phyloP scores from a whole-genome alignment of 1,139 yeast species.

The Yamadazyma buinensis region DNA sequence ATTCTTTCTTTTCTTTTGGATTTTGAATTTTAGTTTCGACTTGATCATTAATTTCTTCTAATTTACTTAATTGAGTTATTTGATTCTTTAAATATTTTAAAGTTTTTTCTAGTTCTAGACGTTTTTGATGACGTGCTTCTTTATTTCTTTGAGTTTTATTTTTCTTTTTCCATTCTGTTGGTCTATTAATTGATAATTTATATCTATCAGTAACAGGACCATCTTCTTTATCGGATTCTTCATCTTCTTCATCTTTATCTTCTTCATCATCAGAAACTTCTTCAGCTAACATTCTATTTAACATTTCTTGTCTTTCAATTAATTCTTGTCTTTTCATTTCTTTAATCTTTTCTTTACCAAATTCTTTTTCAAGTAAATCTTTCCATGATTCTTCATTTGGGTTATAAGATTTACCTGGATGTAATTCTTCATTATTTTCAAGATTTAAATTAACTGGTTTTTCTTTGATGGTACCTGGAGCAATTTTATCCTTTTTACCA shows the following conservation, averaged over 20 bases:
- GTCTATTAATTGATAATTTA: conserved; percentile 66
- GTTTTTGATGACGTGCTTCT: conserved; percentile 62
- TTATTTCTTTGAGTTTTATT: conserved; percentile 75
- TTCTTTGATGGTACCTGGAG: conserved; percentile 14
- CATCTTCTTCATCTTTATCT: conserved; percentile 30
- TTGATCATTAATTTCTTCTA: conserved; percentile 31
- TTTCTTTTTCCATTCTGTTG: conserved; percentile 67
- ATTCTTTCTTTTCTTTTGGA: conserved; percentile 20
- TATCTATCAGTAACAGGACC: conserved; percentile 43
- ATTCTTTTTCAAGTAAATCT: conserved; percentile 63
- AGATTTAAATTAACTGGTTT: conserved; percentile 19
- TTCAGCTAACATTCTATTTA: conserved; percentile 60
- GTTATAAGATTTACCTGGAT: conserved; percentile 90
- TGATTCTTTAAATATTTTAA: conserved; percentile 55
- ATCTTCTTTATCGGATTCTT: conserved; percentile 51
- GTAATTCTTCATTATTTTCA: conserved; percentile 18
- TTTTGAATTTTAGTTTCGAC: conserved; percentile 9
- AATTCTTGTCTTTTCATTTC: conserved; percentile 63
- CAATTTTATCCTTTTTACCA: not conserved
- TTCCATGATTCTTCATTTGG: conserved; percentile 88
- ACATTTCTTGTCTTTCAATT: conserved; percentile 58
- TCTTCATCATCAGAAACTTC: conserved; percentile 40
- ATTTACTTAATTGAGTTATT: conserved; percentile 53
- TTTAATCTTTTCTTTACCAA: conserved; percentile 56
- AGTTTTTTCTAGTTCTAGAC: conserved; percentile 51